Evolutionary conservation across 2,329 filamentous ascomycete genomes (phyloP), one percentile per base, ranked within the genome.

Genomic region (Cryphonectria naterciae): DNA sequence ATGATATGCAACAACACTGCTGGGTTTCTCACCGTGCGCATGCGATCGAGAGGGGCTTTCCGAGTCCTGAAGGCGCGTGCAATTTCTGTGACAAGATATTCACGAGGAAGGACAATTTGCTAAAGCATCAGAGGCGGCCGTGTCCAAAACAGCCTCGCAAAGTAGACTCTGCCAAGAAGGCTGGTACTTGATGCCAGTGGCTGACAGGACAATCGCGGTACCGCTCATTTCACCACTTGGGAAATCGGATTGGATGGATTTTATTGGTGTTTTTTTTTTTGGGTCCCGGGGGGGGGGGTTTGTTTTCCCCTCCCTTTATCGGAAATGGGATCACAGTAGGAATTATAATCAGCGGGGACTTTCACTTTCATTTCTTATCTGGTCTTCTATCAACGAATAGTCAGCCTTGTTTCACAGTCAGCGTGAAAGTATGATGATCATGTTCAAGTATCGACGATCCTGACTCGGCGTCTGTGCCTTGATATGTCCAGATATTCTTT

Each of bases 1-100:
- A 60, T 7, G 65, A 67, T 25, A 67, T 67, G 65, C 35, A 61
- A 1, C n/a, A 67, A 11, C 65, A 67, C 43, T 58, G 35, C 37
- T 67, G 65, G 65, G 65, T 67, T 6, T 37, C 65, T 2, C 65
- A 67, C 13, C 65, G 52, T 11, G n/a, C 11, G 25, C 22, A 58
- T 39, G 65, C 65, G 5, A n/a, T 15, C 32, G 8, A 46, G 2
- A 43, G 11, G 25, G 37, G 37, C 8, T 67, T 43, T 37, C 52
- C 37, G 4, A 22, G 3, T 5, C 37, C 37, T 8, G 54, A 43
- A 10, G 39, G 4, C n/a, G 25, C 28, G 17, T 67, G 65, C 39
- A 25, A 60, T 46, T 37, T 67, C 5, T 67, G 65, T 32, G 37
- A 37, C 65, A 41, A 10, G 52, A 19, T 19, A 46, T 8, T 60